phyloP scores from a whole-genome alignment of 1,284 basidiomycete genomes.

The Mrakiaceae sp. region DNA sequence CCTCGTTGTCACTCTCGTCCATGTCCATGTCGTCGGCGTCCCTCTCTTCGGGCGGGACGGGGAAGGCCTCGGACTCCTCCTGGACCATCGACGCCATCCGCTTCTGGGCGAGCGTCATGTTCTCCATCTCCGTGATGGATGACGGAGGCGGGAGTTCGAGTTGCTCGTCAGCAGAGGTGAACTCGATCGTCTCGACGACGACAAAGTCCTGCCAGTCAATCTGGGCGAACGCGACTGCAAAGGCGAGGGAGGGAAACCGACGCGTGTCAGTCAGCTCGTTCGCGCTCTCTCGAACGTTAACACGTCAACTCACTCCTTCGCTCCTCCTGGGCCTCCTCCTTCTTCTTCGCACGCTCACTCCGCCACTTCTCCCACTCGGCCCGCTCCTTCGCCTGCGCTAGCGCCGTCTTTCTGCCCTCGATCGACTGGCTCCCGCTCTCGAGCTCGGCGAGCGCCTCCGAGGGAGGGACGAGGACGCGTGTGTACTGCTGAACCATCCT shows the following conservation, averaged over 20 bases:
- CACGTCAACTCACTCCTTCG: constrained; percentile 52
- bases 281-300: constrained; percentile 22
- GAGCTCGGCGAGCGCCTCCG: constrained; percentile 59
- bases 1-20: constrained; percentile 46
- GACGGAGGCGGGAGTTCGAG: constrained; percentile 91
- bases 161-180: constrained; percentile 80
- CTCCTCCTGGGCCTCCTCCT: constrained; percentile 79
- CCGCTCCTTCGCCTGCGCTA: constrained; percentile 64
- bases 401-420: constrained; percentile 46
- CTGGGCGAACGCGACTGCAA: constrained; percentile 73
- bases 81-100: constrained; percentile 97
- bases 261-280: not conserved
- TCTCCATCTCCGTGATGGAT: constrained; percentile 86
- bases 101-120: constrained; percentile 93
- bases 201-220: constrained; percentile 99
- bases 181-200: constrained; percentile 96
- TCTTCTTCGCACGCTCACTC: constrained; percentile 71
- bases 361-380: constrained; percentile 82
- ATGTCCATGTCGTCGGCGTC: constrained; percentile 39
- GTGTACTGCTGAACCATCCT: constrained; percentile 92
- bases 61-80: constrained; percentile 73
- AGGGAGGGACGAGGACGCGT: constrained; percentile 74
- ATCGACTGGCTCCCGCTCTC: constrained; percentile 39
- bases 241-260: not conserved
- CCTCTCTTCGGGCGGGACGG: constrained; percentile 37